phyloP scores from a whole-genome alignment of 345 rosid species.

The Syzygium aqueum region DNA sequence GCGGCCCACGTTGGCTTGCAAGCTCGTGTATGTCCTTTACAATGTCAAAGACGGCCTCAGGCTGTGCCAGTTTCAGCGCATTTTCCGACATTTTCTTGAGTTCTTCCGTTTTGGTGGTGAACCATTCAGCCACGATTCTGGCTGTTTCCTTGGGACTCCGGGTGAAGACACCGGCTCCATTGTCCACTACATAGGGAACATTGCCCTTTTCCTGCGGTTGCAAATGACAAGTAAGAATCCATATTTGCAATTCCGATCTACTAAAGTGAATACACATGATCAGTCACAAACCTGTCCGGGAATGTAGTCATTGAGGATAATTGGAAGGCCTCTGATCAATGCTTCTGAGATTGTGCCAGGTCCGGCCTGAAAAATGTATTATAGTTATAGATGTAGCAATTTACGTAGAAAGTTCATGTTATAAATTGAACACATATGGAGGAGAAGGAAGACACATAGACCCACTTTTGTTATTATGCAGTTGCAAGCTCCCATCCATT shows the following conservation, averaged over 20 bases:
- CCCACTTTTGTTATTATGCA: constrained; percentile 82
- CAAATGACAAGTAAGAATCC: background rate
- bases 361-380: constrained; percentile 57
- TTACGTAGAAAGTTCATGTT: background rate
- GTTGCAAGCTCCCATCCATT: constrained; percentile 99
- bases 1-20: constrained; percentile 54
- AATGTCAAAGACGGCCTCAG: constrained; percentile 88
- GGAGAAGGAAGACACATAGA: background rate
- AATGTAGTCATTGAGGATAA: constrained; percentile 92
- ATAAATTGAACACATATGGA: background rate
- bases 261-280: background rate
- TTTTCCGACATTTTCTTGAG: constrained; percentile 57
- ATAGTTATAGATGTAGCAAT: background rate
- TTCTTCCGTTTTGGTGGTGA: constrained; percentile 64
- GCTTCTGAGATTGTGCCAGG: constrained; percentile 98
- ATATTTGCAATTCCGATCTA: background rate
- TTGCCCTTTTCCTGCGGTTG: constrained; percentile 70
- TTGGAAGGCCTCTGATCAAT: constrained; percentile 80
- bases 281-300: constrained; percentile 64
- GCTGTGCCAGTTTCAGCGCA: constrained; percentile 73
- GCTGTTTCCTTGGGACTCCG: constrained; percentile 92
- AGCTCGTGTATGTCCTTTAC: constrained; percentile 87
- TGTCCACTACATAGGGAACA: constrained; percentile 90
- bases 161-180: constrained; percentile 90
- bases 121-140: constrained; percentile 77